These are phyloP conservation scores for Brassica cretica DNA, from an alignment of 345 rosid genomes.

Conservation along the genomic window DNA sequence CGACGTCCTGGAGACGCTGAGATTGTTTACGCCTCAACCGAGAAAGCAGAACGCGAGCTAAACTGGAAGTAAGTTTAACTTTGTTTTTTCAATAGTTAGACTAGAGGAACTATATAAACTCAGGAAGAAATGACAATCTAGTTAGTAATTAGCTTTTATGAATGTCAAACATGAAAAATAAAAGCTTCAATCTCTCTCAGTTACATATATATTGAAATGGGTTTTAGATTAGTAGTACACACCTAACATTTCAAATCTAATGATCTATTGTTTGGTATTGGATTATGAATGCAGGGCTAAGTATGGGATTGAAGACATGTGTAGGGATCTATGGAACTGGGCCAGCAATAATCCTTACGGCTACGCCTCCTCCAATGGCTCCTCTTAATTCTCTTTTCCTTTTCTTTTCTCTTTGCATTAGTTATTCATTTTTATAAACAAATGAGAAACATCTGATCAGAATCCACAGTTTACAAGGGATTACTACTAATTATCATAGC, in stretches of 20 bases:
- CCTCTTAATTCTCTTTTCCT: neutral
- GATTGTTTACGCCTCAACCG: slow-evolving; percentile 80
- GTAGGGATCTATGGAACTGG: slow-evolving; percentile 95
- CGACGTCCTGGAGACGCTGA: slow-evolving; percentile 91
- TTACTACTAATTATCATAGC: slow-evolving; percentile 14
- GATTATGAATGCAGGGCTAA: slow-evolving; percentile 62
- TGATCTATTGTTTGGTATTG: slow-evolving; percentile 19
- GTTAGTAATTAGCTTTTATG: neutral
- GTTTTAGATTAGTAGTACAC: neutral
- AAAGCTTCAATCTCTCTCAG: neutral
- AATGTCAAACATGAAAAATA: neutral
- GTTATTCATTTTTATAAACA: neutral
- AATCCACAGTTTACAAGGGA: slow-evolving; percentile 1
- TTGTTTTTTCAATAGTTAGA: neutral
- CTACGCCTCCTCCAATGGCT: slow-evolving; percentile 47
- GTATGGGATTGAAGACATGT: slow-evolving; percentile 84
- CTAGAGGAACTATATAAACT: too few relatives aligned
- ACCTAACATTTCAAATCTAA: neutral
- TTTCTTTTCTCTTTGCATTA: neutral
- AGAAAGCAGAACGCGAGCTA: slow-evolving; percentile 73
- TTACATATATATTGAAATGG: neutral
- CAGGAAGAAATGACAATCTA: neutral
- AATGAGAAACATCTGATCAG: slow-evolving; percentile 6
- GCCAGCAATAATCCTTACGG: slow-evolving; percentile 96
- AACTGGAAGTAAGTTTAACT: slow-evolving; percentile 81